Conservation (phyloP, 768 basidiomycete species). For the Mycena belliarum region DNA sequence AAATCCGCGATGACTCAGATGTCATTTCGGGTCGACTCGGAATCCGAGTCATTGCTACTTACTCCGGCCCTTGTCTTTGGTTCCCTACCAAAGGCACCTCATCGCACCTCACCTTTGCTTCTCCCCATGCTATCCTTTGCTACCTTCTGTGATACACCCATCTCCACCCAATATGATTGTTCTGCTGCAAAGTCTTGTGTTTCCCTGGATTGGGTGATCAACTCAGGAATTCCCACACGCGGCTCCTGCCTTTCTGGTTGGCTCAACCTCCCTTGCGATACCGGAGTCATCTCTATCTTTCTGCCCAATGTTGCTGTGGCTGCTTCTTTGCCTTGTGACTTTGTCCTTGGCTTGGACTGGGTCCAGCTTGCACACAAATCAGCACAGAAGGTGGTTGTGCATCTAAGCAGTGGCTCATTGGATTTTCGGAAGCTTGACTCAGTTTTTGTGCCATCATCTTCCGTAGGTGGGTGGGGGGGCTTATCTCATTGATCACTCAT, state of each 20-base stretch:
- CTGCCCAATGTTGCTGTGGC: not conserved
- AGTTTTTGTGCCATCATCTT: not conserved
- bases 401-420: not conserved
- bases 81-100: no score
- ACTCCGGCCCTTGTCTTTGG: not conserved
- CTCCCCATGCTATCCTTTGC: not conserved
- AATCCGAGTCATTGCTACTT: not conserved
- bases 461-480: not conserved
- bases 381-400: not conserved
- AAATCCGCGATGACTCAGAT: not conserved
- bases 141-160: not conserved
- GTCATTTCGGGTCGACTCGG: not conserved
- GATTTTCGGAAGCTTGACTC: not conserved
- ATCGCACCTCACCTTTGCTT: not conserved
- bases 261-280: not conserved
- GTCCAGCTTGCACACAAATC: not conserved
- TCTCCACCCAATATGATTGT: not conserved
- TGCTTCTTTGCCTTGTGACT: not conserved
- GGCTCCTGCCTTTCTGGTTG: not conserved
- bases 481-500: not conserved
- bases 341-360: not conserved
- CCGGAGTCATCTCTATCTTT: not conserved
- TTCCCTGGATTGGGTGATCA: not conserved
- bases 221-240: not conserved
- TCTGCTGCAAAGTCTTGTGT: not conserved